These are phyloP conservation scores for Fusarium pseudocircinatum DNA, from an alignment of 2,329 filamentous ascomycete genomes.

Conservation along the genomic window DNA sequence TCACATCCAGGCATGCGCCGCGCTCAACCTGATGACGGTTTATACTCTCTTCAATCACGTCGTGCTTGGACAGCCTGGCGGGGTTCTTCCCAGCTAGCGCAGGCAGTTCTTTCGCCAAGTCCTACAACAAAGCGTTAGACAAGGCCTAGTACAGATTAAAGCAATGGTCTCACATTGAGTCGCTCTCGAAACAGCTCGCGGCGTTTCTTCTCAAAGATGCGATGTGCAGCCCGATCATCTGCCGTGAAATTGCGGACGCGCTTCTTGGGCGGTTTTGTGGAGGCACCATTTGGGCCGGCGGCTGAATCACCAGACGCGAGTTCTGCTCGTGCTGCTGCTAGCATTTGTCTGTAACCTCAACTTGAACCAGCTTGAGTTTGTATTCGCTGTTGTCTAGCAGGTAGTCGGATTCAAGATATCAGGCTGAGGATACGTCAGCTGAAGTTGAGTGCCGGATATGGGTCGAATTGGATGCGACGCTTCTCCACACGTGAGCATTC, in stretches of 20 bases:
- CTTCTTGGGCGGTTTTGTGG: constrained; percentile 42
- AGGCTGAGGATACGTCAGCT: not conserved
- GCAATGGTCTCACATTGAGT: constrained; percentile 43
- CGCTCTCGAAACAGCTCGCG: constrained; percentile 54
- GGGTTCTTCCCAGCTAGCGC: constrained; percentile 47
- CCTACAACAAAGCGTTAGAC: constrained; percentile 37
- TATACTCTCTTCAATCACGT: constrained; percentile 51
- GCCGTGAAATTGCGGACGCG: constrained; percentile 52
- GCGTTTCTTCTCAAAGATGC: constrained; percentile 52
- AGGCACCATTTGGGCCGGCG: not conserved
- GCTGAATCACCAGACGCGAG: constrained; percentile 8
- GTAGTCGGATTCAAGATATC: not conserved
- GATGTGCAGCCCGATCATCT: constrained; percentile 53
- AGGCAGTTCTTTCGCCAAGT: constrained; percentile 49
- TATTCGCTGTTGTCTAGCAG: not conserved
- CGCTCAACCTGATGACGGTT: constrained; percentile 43
- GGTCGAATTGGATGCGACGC: not conserved
- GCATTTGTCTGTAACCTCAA: not conserved
- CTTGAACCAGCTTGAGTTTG: rapidly evolving
- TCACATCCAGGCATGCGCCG: constrained; percentile 18
- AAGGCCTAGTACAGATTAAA: rapidly evolving
- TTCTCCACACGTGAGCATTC: constrained; percentile 6
- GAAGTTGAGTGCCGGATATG: not conserved
- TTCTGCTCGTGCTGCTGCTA: constrained; percentile 8
- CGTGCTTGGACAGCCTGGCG: constrained; percentile 52